Evolutionary conservation across 202 grass and related monocot genomes (phyloP).

Genomic region (Setaria viridis): DNA sequence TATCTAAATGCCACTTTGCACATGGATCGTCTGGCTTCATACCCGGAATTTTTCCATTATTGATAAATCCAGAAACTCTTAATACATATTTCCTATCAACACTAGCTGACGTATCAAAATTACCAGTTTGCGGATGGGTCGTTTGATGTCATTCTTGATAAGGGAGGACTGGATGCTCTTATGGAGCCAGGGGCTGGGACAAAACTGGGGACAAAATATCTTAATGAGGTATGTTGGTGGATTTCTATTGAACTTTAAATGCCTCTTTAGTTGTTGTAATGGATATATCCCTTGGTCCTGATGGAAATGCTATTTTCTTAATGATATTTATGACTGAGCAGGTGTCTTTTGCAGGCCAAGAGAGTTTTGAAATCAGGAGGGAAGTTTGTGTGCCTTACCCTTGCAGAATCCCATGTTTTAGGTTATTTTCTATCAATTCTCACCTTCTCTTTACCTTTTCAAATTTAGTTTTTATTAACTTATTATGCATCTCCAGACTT

Average conservation of each 20-base stretch:
- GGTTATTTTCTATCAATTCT: conserved; percentile 54
- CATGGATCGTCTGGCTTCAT: background rate
- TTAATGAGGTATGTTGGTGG: conserved; percentile 70
- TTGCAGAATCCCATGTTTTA: conserved; percentile 98
- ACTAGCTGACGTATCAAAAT: conserved; percentile 33
- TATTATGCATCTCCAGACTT: background rate
- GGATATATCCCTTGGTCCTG: conserved; percentile 8
- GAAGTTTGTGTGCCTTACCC: conserved; percentile 87
- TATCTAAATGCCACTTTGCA: conserved; percentile 15
- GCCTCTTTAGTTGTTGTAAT: conserved; percentile 38
- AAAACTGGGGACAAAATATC: conserved; percentile 84
- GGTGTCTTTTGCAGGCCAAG: conserved; percentile 62
- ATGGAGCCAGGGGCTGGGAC: conserved; percentile 90
- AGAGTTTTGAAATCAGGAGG: conserved; percentile 87
- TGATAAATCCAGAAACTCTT: conserved; percentile 35
- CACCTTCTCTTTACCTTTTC: background rate
- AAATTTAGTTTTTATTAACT: conserved; percentile 3
- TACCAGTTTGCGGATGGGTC: conserved; percentile 79
- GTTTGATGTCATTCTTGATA: conserved; percentile 91
- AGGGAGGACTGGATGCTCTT: conserved; percentile 98
- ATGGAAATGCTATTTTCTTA: conserved; percentile 28
- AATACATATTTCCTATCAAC: conserved; percentile 29
- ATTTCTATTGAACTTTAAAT: conserved; percentile 38
- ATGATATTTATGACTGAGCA: conserved; percentile 35
- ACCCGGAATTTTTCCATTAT: background rate